A percentile compares a stretch with the other conserved stretches of the same genome.
These are phyloP conservation scores for Larix kaempferi DNA, from an alignment of 75 land plant species.

Conservation along the genomic window DNA sequence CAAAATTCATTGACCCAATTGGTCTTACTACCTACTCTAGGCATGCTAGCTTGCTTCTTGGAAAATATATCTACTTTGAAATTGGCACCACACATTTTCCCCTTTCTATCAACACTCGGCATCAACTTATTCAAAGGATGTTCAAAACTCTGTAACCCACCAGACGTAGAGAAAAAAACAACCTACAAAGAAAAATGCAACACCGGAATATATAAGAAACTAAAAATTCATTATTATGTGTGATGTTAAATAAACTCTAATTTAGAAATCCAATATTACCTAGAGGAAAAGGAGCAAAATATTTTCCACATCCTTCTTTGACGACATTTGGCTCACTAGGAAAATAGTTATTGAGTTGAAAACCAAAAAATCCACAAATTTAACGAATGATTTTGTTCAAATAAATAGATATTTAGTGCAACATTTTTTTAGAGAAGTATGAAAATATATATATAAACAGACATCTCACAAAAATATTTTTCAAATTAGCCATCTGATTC, in stretches of 20 bases:
- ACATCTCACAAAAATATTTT: too few relatives aligned
- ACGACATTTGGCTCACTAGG: too few relatives aligned
- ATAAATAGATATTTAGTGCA: too few relatives aligned
- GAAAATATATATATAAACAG: too few relatives aligned
- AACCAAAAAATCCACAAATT: too few relatives aligned
- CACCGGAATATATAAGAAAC: background rate
- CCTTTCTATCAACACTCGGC: constrained; percentile 62
- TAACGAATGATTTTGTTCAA: too few relatives aligned
- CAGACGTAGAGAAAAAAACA: constrained; percentile 56
- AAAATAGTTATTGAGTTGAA: too few relatives aligned
- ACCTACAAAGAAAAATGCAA: constrained; percentile 24
- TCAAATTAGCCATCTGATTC: too few relatives aligned
- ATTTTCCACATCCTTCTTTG: background rate
- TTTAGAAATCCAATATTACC: background rate
- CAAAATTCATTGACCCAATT: background rate
- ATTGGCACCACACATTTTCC: constrained; percentile 39
- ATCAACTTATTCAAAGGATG: constrained; percentile 56
- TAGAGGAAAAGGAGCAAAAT: background rate
- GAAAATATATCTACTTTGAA: constrained; percentile 54
- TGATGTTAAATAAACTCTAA: background rate
- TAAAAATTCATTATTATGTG: too few relatives aligned
- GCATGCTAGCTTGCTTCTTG: constrained; percentile 16
- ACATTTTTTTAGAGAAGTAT: too few relatives aligned
- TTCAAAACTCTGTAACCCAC: constrained; percentile 57
- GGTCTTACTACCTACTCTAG: background rate